Evolutionary conservation across 2,329 filamentous ascomycete genomes (phyloP).

Genomic region (Calonectria hawksworthii): DNA sequence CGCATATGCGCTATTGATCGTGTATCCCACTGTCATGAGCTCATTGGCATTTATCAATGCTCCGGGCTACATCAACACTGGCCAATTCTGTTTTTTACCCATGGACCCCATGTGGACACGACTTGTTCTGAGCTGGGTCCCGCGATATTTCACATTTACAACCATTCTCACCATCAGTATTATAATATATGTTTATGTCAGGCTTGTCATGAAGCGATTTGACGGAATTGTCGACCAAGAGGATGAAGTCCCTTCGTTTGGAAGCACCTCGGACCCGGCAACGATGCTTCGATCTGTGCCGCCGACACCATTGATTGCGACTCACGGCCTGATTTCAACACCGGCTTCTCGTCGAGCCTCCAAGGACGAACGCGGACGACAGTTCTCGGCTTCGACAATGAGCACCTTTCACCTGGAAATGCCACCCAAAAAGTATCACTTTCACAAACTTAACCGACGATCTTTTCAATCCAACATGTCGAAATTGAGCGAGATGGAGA

Average conservation of each 20-base stretch:
- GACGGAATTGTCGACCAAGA: slow-evolving; percentile 34
- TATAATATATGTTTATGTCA: slow-evolving; percentile 79
- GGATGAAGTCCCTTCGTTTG: slow-evolving; percentile 24
- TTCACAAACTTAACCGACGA: slow-evolving; percentile 26
- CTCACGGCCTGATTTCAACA: slow-evolving; percentile 50
- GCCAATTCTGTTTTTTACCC: slow-evolving; percentile 79
- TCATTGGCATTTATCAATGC: slow-evolving; percentile 74
- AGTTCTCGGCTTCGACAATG: slow-evolving; percentile 35
- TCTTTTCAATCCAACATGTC: slow-evolving; percentile 31
- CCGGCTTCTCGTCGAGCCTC: slow-evolving; percentile 36
- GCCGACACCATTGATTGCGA: slow-evolving; percentile 48
- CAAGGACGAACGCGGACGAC: slow-evolving; percentile 24
- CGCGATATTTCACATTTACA: slow-evolving; percentile 77
- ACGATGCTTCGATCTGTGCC: slow-evolving; percentile 36
- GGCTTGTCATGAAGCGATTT: slow-evolving; percentile 58
- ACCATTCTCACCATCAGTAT: slow-evolving; percentile 75
- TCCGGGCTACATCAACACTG: slow-evolving; percentile 71
- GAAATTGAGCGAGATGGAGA: not conserved
- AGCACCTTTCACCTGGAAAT: slow-evolving; percentile 34
- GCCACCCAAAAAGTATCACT: slow-evolving; percentile 29
- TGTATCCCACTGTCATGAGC: slow-evolving; percentile 72
- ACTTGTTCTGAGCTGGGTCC: slow-evolving; percentile 78
- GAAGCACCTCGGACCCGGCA: slow-evolving; percentile 28
- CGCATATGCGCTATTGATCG: slow-evolving; percentile 70
- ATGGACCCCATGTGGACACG: slow-evolving; percentile 77